These are phyloP conservation scores for Arachnomyces sp. DNA, from an alignment of 2,329 filamentous ascomycete genomes.

Conservation along the genomic window DNA sequence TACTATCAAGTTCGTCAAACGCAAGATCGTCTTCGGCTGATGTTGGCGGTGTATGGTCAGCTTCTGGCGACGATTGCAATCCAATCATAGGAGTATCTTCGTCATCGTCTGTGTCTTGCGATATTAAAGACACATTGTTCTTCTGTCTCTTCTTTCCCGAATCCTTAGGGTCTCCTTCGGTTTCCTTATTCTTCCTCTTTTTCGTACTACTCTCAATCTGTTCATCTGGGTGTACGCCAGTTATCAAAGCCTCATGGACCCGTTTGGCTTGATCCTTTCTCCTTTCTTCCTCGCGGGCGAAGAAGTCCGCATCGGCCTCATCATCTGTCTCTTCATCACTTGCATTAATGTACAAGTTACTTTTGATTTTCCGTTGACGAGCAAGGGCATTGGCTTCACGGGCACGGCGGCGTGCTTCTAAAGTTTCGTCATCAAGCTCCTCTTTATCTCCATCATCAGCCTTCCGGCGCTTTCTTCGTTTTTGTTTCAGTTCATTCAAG, in stretches of 20 bases:
- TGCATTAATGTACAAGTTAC: constrained; percentile 68
- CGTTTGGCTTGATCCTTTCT: constrained; percentile 49
- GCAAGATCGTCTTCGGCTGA: constrained; percentile 26
- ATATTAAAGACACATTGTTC: too few relatives aligned
- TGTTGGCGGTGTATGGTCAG: constrained; percentile 15
- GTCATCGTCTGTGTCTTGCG: constrained; percentile 10
- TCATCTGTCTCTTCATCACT: constrained; percentile 86
- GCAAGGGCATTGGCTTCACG: constrained; percentile 65
- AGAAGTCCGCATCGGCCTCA: constrained; percentile 67
- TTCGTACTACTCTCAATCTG: constrained; percentile 13
- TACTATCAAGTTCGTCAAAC: constrained; percentile 23
- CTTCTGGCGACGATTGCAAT: constrained; percentile 1
- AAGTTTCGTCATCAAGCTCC: constrained; percentile 56
- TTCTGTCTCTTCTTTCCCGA: constrained; percentile 11
- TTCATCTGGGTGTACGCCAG: constrained; percentile 24
- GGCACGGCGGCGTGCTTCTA: constrained; percentile 53
- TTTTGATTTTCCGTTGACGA: constrained; percentile 74
- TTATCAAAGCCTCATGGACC: constrained; percentile 43
- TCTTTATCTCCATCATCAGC: constrained; percentile 41
- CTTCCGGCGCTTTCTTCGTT: constrained; percentile 47
- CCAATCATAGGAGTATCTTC: constrained; percentile 9
- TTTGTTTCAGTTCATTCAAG: constrained; percentile 53
- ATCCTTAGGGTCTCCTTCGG: constrained; percentile 24
- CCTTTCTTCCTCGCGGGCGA: constrained; percentile 63
- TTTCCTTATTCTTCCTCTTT: constrained; percentile 20